Evolutionary conservation across 495 filamentous ascomycete species (phyloP).

Genomic region (Trichocladium uniseriatum): DNA sequence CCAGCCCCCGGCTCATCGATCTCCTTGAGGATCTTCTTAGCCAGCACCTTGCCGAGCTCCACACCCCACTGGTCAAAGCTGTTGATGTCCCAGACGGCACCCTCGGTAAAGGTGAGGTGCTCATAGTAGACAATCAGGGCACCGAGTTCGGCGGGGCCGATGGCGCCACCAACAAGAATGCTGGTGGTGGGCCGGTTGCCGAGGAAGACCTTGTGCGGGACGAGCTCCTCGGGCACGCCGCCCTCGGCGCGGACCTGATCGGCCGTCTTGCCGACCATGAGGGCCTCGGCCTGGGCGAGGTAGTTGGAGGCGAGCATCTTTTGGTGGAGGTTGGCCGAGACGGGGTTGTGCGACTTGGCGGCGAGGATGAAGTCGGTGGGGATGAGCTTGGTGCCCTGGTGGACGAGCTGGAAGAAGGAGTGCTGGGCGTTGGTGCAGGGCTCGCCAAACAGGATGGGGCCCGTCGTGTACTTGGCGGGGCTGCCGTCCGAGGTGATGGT

Average conservation of each 20-base stretch:
- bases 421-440: constrained; percentile 98
- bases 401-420: constrained; percentile 98
- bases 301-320: constrained; percentile 99
- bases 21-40: constrained; percentile 78
- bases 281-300: constrained; percentile 91
- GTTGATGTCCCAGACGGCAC: constrained; percentile 98
- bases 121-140: constrained; percentile 98
- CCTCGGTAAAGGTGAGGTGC: constrained; percentile 95
- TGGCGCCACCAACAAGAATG: constrained; percentile 79
- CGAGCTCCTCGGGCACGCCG: constrained; percentile 62
- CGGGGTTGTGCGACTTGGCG: constrained; percentile 91
- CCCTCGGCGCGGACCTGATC: constrained; percentile 86
- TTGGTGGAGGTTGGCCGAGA: constrained; percentile 85
- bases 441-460: constrained; percentile 88
- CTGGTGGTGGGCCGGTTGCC: constrained; percentile 95
- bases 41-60: constrained; percentile 90
- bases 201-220: constrained; percentile 98
- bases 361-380: constrained; percentile 96
- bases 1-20: constrained; percentile 65
- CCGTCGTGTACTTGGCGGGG: constrained; percentile 95
- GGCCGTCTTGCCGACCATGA: constrained; percentile 96
- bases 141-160: constrained; percentile 87
- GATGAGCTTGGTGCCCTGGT: constrained; percentile 98
- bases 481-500: constrained; percentile 84
- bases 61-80: constrained; percentile 99